phyloP scores from a whole-genome alignment of 129 eudicot species.

The Artemisia tridentata region DNA sequence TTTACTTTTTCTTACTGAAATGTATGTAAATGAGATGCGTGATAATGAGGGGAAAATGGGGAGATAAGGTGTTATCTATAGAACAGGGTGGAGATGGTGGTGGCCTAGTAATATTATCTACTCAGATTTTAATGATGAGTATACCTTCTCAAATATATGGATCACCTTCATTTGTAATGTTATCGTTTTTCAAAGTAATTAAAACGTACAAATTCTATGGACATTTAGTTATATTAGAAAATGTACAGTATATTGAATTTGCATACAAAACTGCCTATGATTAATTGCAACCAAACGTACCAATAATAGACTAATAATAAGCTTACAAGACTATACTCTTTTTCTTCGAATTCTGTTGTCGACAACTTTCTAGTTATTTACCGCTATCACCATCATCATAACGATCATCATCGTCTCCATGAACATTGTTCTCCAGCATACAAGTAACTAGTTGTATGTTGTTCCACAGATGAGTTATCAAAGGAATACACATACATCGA shows the following conservation, averaged over 20 bases:
- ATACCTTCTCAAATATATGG: conserved; percentile 5
- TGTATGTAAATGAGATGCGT: conserved; percentile 18
- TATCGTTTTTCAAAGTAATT: not conserved
- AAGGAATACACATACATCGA: no score
- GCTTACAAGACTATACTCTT: not conserved
- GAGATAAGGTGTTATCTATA: conserved; percentile 33
- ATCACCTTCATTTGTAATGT: conserved; percentile 24
- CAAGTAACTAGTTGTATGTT: not conserved
- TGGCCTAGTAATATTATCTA: conserved; percentile 9
- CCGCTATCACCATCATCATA: conserved; percentile 17
- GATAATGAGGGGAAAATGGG: conserved; percentile 1
- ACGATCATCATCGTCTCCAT: conserved; percentile 31
- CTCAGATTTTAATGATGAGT: conserved; percentile 4
- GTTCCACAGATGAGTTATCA: not conserved
- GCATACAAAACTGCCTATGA: not conserved
- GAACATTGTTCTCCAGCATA: not conserved
- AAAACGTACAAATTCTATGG: no score
- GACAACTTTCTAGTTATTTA: not conserved
- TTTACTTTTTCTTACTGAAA: not conserved
- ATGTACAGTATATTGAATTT: not conserved
- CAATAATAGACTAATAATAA: no score
- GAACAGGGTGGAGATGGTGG: conserved; percentile 29
- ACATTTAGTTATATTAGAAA: not conserved
- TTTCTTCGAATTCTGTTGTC: not conserved
- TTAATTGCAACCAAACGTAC: no score